A percentile compares a stretch with the other conserved stretches of the same genome.
These are phyloP conservation scores for Penicillium crustosum DNA, from an alignment of 2,329 filamentous ascomycete species.

Conservation along the genomic window DNA sequence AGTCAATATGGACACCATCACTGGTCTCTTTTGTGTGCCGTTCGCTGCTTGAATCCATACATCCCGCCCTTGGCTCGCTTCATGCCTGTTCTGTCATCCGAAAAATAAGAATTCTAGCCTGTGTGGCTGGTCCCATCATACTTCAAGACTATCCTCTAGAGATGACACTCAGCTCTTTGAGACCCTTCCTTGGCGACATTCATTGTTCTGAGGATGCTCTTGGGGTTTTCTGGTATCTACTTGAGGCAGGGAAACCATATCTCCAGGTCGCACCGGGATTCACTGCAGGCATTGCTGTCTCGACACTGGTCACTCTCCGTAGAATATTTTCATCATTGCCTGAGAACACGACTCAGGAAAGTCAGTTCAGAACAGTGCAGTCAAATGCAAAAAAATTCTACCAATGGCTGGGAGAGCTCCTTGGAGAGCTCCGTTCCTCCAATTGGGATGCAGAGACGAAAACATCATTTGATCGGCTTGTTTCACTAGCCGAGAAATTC, in stretches of 20 bases:
- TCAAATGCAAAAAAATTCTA: conserved; percentile 74
- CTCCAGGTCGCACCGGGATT: conserved; percentile 70
- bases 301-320: conserved; percentile 74
- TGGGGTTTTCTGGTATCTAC: conserved; percentile 80
- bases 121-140: conserved; percentile 71
- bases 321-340: conserved; percentile 73
- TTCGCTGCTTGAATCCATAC: conserved; percentile 75
- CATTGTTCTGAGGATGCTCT: conserved; percentile 90
- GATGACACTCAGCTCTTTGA: conserved; percentile 80
- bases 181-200: conserved; percentile 74
- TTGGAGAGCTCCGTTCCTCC: conserved; percentile 62
- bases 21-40: conserved; percentile 73
- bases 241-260: conserved; percentile 66
- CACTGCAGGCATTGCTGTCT: conserved; percentile 75
- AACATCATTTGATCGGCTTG: conserved; percentile 65
- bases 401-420: conserved; percentile 70
- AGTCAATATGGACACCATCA: conserved; percentile 71
- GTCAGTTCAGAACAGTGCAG: conserved; percentile 74
- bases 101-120: conserved; percentile 79
- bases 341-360: conserved; percentile 80
- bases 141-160: conserved; percentile 79
- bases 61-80: conserved; percentile 78
- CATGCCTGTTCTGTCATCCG: conserved; percentile 84
- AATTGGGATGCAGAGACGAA: conserved; percentile 51
- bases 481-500: conserved; percentile 67